These are phyloP conservation scores for Penicillium steckii DNA, from an alignment of 495 filamentous ascomycete genomes.

Conservation along the genomic window DNA sequence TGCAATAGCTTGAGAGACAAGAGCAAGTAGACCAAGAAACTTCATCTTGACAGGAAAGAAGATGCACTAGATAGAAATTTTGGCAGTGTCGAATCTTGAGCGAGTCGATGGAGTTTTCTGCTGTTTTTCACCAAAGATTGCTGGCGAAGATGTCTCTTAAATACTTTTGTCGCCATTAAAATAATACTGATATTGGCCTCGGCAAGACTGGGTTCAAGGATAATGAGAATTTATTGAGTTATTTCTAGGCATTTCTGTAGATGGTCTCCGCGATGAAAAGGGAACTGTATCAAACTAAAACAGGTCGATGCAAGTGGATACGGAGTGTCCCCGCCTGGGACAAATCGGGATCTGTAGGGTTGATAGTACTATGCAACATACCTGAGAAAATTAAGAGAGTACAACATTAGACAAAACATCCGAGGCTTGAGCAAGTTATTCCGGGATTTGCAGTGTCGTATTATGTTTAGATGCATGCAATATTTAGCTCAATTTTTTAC, in stretches of 20 bases:
- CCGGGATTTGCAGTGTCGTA: background rate
- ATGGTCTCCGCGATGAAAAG: background rate
- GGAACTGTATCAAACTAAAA: background rate
- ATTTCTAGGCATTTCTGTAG: background rate
- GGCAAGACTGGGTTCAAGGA: background rate
- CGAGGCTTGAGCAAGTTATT: background rate
- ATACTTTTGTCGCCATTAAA: background rate
- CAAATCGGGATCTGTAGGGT: background rate
- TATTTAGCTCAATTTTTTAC: background rate
- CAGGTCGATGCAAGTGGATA: background rate
- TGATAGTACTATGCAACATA: background rate
- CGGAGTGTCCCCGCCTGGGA: background rate
- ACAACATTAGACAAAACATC: background rate
- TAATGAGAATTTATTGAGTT: background rate
- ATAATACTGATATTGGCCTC: background rate
- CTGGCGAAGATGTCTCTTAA: too few relatives aligned
- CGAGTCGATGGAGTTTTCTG: too few relatives aligned
- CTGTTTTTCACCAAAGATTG: too few relatives aligned
- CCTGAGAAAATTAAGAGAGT: background rate
- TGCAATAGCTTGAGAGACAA: conserved; percentile 16
- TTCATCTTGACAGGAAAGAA: conserved; percentile 14
- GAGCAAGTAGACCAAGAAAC: conserved; percentile 1
- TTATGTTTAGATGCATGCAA: background rate
- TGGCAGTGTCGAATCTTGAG: too few relatives aligned
- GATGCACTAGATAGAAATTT: background rate